Evolutionary conservation across 2,329 filamentous ascomycete species (phyloP), one percentile per base, ranked within the genome.

Genomic region (Ophiostoma novo-ulmi): DNA sequence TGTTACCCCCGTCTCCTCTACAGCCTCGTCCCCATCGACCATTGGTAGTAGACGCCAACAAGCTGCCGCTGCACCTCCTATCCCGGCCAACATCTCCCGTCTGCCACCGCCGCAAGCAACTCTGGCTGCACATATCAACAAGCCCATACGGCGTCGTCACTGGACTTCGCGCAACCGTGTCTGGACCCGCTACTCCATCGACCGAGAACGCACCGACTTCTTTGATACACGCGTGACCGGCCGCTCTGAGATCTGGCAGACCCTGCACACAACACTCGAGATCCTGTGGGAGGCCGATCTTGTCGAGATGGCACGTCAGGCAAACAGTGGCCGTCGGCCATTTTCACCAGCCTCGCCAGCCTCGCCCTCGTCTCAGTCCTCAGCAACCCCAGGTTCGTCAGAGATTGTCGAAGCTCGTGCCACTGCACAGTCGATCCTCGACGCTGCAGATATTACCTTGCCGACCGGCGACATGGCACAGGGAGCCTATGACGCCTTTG

Each of bases 201-300:
- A 88, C 71, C 84, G 84, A 41, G 92, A 97, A 80, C 87, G 94
- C 67, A 81, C 81, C 67, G 93, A 93, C 73, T 97, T 96, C 83
- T 98, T 97, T 79, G 93, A 97, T 73, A 97, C 94, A 1, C 84
- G 93, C 66, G 92, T 96, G 20, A 91, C 90, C 0, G 93, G 93
- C 1, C 85, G 88, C 4, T 76, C 85, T 5, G 92, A 97, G 79
- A 85, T 95, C 36, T 98, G 94, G 94, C 87, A 87, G 75, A 89
- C 91, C 0, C 79, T 97, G 17, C 85, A 85, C 65, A 82, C 88
- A 0, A 90, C 89, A 0, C 83, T 93, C 22, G 86, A 91, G 72
- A 81, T 91, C 7, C 78, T 97, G 73, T 90, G 90, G 81, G 83
- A 84, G 13, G 82, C 84, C 38, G 74, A 75, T 65, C 38, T 67